Evolutionary conservation across 495 filamentous ascomycete genomes (phyloP).

Genomic region (Aspergillus cavernicola): DNA sequence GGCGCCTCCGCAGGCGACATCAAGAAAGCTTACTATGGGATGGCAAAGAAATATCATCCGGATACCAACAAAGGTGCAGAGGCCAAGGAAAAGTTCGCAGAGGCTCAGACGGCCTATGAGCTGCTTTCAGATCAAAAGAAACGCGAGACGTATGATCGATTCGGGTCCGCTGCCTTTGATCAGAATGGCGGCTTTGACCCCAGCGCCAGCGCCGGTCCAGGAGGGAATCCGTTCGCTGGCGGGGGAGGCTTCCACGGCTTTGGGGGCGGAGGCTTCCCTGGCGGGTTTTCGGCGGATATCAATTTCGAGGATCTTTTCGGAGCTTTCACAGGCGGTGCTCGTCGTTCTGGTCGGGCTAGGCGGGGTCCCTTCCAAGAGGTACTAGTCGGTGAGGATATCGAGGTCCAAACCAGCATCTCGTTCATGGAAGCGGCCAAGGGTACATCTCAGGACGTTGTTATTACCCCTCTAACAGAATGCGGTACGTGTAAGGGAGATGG

Average conservation of each 20-base stretch:
- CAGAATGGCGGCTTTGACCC: conserved; percentile 68
- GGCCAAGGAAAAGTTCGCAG: conserved; percentile 91
- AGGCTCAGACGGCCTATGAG: conserved; percentile 90
- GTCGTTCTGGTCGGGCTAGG: conserved; percentile 51
- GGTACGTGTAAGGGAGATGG: conserved; percentile 78
- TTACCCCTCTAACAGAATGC: conserved; percentile 74
- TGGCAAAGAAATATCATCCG: conserved; percentile 98
- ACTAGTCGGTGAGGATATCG: conserved; percentile 85
- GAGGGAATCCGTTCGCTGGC: conserved; percentile 60
- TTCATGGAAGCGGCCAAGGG: conserved; percentile 98
- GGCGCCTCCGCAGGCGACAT: conserved; percentile 79
- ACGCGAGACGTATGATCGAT: conserved; percentile 84
- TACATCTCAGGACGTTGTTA: conserved; percentile 68
- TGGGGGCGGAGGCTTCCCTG: conserved; percentile 49
- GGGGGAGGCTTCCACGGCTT: conserved; percentile 50
- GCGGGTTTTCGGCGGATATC: conserved; percentile 65
- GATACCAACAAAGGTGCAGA: conserved; percentile 92
- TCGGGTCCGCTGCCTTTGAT: conserved; percentile 85
- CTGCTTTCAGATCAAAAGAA: conserved; percentile 88
- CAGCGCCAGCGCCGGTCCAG: conserved; percentile 52
- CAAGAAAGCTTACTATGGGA: conserved; percentile 96
- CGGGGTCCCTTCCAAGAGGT: conserved; percentile 68
- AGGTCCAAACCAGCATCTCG: conserved; percentile 84
- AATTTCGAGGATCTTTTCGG: conserved; percentile 95
- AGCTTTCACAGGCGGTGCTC: conserved; percentile 69